These are phyloP conservation scores for Endotrypanum monterogeii DNA, from an alignment of 208 protist species.

Conservation along the genomic window DNA sequence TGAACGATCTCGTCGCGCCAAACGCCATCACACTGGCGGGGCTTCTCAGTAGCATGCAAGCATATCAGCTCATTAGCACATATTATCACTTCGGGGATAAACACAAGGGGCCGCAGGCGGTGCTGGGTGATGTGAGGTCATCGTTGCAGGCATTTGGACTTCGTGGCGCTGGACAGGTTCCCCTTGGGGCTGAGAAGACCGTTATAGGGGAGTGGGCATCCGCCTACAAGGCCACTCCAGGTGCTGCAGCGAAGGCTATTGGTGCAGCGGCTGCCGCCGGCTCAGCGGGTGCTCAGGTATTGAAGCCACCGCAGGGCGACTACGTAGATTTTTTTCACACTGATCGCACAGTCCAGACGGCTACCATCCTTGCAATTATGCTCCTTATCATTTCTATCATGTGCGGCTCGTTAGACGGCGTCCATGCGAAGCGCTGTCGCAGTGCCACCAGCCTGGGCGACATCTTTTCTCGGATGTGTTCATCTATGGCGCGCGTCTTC, in stretches of 20 bases:
- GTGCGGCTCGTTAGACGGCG: constrained; percentile 79
- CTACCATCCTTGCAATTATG: constrained; percentile 63
- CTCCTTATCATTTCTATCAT: constrained; percentile 67
- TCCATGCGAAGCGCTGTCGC: constrained; percentile 79
- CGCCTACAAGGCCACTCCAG: constrained; percentile 1
- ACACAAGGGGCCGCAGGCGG: background rate
- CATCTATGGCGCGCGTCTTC: constrained; percentile 78
- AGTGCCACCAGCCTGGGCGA: constrained; percentile 84
- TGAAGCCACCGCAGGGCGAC: constrained; percentile 9
- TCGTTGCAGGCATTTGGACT: constrained; percentile 46
- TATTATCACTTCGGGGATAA: constrained; percentile 53
- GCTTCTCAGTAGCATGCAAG: constrained; percentile 80
- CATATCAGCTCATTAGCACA: constrained; percentile 81
- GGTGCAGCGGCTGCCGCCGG: constrained; percentile 3
- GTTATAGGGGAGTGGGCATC: constrained; percentile 18
- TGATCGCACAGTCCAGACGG: constrained; percentile 50
- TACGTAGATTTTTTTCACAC: constrained; percentile 59
- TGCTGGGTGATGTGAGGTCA: constrained; percentile 29
- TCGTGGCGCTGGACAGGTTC: constrained; percentile 43
- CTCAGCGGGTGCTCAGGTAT: background rate
- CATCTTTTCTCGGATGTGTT: constrained; percentile 85
- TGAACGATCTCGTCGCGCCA: constrained; percentile 88
- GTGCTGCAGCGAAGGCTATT: background rate
- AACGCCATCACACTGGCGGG: constrained; percentile 90
- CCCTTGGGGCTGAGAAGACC: constrained; percentile 20